Percentiles rank a stretch among this genome's conserved stretches.
phyloP scores from a whole-genome alignment of 768 basidiomycete species.

The Lactifluus echinatus region DNA sequence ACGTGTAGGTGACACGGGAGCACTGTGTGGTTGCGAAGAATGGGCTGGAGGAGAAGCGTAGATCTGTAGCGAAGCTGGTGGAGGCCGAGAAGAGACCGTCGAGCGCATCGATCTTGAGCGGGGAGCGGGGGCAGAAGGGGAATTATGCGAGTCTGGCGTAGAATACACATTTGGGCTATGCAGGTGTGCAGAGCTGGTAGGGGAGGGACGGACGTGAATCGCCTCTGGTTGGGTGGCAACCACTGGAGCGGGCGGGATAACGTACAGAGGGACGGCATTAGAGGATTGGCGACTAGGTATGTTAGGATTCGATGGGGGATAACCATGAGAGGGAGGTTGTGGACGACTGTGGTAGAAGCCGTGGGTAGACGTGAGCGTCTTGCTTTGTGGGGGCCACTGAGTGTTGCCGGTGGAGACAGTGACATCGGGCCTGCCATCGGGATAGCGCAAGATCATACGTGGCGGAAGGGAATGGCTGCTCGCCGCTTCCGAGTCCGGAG shows the following conservation, averaged over 20 bases:
- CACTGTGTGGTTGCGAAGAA: conserved; percentile 9
- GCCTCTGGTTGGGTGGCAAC: conserved; percentile 15
- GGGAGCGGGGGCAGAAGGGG: not conserved
- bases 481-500: conserved; percentile 33
- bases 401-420: not conserved
- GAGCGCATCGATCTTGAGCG: conserved; percentile 15
- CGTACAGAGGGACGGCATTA: conserved; percentile 11
- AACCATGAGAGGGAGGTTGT: conserved; percentile 10
- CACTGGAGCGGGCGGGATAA: conserved; percentile 7
- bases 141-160: conserved; percentile 1
- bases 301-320: conserved; percentile 19
- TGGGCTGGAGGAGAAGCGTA: conserved; percentile 11
- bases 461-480: conserved; percentile 49
- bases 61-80: conserved; percentile 10
- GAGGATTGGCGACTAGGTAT: conserved; percentile 10
- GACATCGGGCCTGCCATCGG: conserved; percentile 37
- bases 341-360: not conserved
- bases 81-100: conserved; percentile 2
- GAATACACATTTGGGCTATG: not conserved
- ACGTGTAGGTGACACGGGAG: conserved; percentile 6
- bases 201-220: conserved; percentile 19
- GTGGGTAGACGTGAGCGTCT: not conserved
- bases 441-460: conserved; percentile 62
- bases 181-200: not conserved
- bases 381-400: conserved; percentile 1